Base-by-base conservation (phyloP, 108 stramenopile genomes). In the Mayamaea pseudoterrestris region DNA sequence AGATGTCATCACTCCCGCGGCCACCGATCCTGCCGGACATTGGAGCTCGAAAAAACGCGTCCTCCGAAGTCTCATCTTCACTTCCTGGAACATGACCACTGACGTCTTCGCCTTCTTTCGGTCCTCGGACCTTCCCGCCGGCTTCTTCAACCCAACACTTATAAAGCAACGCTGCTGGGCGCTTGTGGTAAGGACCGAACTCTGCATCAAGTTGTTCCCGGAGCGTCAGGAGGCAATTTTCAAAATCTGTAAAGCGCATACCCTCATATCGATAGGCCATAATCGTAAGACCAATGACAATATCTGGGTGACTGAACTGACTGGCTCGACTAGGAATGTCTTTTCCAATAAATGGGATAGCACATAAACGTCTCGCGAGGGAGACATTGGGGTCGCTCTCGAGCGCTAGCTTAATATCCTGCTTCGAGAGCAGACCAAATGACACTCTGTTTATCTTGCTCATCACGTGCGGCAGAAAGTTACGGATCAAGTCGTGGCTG, bases 241-340 rank as follows among this genome's bases (percentile, higher is more conserved):
- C 71, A 60, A 98, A 95, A 55, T 98, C 97, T 22, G 73, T 70
- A 56, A 75, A 60, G 21, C 98, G 78, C 18, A 99, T 65, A 8
- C 96, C 97, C 58, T 98, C 97, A 73, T 98, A 98, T 29, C 98
- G 68, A 65, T 93, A 99, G 2, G 94, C 96, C 27, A 96, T 49
- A 22, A 93, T 89, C 3, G 96, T 96, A 55, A 99, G 58, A 1
- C 98, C 97, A 45, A 98, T 96, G 14, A 97, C 93, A 54, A 99
- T 84, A 57, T 99, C 98, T 8, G 98, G 97, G 36, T 98, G 97
- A 12, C 93, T 86, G 58, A 99, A 99, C 57, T 99, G 97, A 51
- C 91, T 93, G 9, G 96, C 95, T 26, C 95, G 54, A 45, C 82
- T 86, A 1, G 98, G 98, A 30, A 97, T 94, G 58, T 99, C 97